Conservation (phyloP, 2,329 filamentous ascomycete species). For the Sphaerostilbella broomeana region DNA sequence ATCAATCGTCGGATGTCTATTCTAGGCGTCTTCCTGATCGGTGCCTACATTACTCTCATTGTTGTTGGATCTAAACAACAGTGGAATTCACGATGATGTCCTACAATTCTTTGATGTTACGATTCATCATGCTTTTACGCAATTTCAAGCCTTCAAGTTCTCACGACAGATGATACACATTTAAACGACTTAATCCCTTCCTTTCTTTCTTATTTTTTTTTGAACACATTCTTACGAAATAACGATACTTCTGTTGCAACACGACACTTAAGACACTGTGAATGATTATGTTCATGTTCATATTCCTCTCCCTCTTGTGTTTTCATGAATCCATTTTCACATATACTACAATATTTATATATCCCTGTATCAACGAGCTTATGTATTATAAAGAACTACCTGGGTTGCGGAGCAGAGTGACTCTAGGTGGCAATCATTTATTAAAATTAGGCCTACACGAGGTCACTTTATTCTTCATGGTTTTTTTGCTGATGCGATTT, state of each 20-base stretch:
- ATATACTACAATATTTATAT: too few species aligned
- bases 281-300: too few species aligned
- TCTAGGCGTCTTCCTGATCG: constrained; percentile 48
- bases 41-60: constrained; percentile 43
- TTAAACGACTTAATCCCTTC: constrained; percentile 2
- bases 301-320: too few species aligned
- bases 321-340: too few species aligned
- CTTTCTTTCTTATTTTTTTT: background rate
- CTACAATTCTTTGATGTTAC: background rate
- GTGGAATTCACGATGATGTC: constrained; percentile 31
- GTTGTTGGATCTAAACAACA: constrained; percentile 46
- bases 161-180: background rate
- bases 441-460: too few species aligned
- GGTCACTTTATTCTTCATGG: too few species aligned
- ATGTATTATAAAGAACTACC: too few species aligned
- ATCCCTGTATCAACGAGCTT: too few species aligned
- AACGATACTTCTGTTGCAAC: constrained; percentile 5
- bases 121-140: background rate
- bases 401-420: too few species aligned
- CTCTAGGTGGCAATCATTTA: too few species aligned
- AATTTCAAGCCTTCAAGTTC: constrained; percentile 4
- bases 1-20: constrained; percentile 54
- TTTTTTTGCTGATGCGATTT: too few species aligned
- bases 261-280: too few species aligned
- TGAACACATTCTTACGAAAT: constrained; percentile 13